phyloP scores from a whole-genome alignment of 2,329 filamentous ascomycete genomes.

The Didymella lethalis region DNA sequence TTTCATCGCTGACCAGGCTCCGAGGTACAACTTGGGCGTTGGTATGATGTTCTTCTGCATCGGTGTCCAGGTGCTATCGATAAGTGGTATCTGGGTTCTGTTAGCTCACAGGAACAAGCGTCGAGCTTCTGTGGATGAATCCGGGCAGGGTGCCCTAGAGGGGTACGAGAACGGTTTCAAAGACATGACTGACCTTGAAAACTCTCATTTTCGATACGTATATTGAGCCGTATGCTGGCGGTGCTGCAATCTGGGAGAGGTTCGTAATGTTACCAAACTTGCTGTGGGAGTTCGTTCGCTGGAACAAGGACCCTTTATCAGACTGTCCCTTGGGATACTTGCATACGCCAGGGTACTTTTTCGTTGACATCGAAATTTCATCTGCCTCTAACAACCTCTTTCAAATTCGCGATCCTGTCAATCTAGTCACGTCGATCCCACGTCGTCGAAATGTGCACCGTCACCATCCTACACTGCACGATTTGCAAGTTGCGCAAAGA shows the following conservation, averaged over 20 bases:
- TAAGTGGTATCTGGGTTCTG: background rate
- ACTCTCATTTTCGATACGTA: background rate
- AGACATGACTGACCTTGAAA: conserved; percentile 1
- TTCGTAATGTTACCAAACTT: background rate
- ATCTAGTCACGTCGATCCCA: background rate
- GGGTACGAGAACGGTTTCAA: conserved; percentile 5
- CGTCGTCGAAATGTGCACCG: background rate
- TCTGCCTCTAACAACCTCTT: background rate
- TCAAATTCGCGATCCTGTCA: background rate
- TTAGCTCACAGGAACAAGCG: background rate
- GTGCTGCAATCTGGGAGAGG: background rate
- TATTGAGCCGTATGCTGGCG: background rate
- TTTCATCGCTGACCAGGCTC: background rate
- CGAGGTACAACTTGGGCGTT: background rate
- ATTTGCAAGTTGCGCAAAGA: background rate
- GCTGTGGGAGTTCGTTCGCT: background rate
- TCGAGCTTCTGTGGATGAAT: background rate
- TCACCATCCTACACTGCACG: conserved; percentile 2
- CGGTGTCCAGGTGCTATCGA: conserved; percentile 1
- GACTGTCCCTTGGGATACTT: background rate
- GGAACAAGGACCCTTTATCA: background rate
- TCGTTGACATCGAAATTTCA: background rate
- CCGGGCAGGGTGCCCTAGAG: background rate
- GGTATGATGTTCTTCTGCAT: conserved; percentile 1
- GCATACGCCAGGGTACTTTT: background rate